Evolutionary conservation across 2,329 filamentous ascomycete genomes (phyloP).

Genomic region (Truncatella angustata): DNA sequence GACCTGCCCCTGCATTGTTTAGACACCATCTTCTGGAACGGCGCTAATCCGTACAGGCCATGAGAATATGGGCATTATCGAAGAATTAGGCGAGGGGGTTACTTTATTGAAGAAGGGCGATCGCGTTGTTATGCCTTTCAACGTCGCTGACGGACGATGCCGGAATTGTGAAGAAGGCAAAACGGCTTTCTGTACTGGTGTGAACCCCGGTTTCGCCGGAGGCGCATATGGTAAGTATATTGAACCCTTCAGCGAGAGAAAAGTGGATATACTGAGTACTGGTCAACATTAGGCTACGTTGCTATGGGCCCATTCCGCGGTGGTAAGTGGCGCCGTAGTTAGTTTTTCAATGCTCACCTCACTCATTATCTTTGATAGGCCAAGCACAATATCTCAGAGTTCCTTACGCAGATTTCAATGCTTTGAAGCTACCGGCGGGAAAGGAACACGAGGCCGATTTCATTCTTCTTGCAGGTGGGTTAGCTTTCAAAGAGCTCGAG

Average conservation of each 20-base stretch:
- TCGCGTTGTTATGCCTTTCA: constrained; percentile 64
- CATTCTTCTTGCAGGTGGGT: constrained; percentile 39
- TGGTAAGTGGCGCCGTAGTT: constrained; percentile 15
- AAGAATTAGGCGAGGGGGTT: constrained; percentile 55
- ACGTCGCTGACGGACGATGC: constrained; percentile 62
- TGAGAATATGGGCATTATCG: constrained; percentile 60
- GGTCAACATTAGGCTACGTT: constrained; percentile 46
- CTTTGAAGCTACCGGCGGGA: constrained; percentile 57
- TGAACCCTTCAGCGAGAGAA: not conserved
- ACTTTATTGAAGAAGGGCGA: constrained; percentile 62
- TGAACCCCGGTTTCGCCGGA: constrained; percentile 59
- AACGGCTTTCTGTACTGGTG: constrained; percentile 65
- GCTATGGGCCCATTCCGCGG: constrained; percentile 53
- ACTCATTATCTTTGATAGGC: constrained; percentile 29
- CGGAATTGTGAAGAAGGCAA: constrained; percentile 63
- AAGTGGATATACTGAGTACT: not conserved
- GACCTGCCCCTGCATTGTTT: not conserved
- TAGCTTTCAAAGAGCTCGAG: not conserved
- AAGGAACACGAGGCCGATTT: constrained; percentile 62
- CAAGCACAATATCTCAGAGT: constrained; percentile 65
- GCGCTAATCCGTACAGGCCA: constrained; percentile 33
- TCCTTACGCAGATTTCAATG: constrained; percentile 67
- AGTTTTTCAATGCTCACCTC: not conserved
- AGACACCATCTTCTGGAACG: constrained; percentile 16
- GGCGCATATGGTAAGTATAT: constrained; percentile 45